Base-by-base conservation (phyloP, 208 protist genomes). In the Leishmania aethiopica region DNA sequence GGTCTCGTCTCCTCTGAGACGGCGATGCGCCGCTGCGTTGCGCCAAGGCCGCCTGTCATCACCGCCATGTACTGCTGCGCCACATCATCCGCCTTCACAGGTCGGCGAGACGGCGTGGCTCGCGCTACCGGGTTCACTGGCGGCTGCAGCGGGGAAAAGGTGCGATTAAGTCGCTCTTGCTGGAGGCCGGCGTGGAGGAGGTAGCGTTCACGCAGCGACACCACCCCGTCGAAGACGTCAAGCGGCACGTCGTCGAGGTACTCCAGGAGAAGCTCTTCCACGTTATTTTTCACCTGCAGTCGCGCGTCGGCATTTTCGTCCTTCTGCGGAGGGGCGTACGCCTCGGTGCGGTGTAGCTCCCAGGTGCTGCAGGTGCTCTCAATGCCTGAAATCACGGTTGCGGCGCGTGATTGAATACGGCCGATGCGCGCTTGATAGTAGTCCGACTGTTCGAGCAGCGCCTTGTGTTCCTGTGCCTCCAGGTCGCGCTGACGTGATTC, bases 181-280 rank as follows among this genome's bases (percentile, higher is more conserved):
- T 86, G 75, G 47, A 86, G 91, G 19, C 66, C 75, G 45, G 82
- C 77, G 67, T 94, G 82, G 1, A 93, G 84, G 32, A 87, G 75
- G 80, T 93, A 94, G 35, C 92, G 88, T 64, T 94, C 89, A 0
- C 94, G 92, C 57, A 97, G 84, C 7, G 91, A 93, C 32, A 92
- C 78, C 17, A 64, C 37, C 4, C 81, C 82, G 49, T 88, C 78
- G 81, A 96, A 97, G 60, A 94, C 90, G 22, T 96, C 92, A 19
- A 85, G 57, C 15, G 88, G 86, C 19, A 95, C 78, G 35, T 91
- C 90, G 40, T 83, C 82, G 13, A 97, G 77, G 80, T 92, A 97
- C 1, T 80, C 82, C 51, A 97, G 78, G 37, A 97, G 85, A 13
- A 77, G 69, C 53, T 96, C 91, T 74, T 96, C 91, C 45, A 90